Evolutionary conservation across 164 flowering plant genomes (phyloP).

Genomic region (Nymphaea thermarum): DNA sequence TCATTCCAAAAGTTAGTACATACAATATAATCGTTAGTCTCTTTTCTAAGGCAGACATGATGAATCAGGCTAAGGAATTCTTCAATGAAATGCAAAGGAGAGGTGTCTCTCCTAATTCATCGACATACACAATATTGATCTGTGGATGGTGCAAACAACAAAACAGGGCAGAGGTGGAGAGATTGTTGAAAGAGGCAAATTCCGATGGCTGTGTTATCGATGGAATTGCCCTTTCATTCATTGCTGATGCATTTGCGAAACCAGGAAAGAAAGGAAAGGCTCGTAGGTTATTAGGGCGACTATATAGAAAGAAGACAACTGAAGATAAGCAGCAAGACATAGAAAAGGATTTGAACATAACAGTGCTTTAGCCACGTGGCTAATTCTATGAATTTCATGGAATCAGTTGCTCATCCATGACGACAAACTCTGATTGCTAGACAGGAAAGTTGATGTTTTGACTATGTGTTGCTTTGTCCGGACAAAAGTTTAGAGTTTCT

Average conservation of each 20-base stretch:
- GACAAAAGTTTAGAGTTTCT: too few relatives aligned
- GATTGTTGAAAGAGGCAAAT: slow-evolving; percentile 50
- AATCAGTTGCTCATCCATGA: too few relatives aligned
- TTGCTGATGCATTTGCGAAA: slow-evolving; percentile 35
- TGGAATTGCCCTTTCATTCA: slow-evolving; percentile 30
- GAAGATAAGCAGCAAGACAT: too few relatives aligned
- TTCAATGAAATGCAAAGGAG: slow-evolving; percentile 70
- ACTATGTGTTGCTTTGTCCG: too few relatives aligned
- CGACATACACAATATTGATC: slow-evolving; percentile 74
- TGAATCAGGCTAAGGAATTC: slow-evolving; percentile 80
- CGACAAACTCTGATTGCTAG: too few relatives aligned
- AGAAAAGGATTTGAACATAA: too few relatives aligned
- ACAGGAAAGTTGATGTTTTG: too few relatives aligned
- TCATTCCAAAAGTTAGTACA: slow-evolving; percentile 56
- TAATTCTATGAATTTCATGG: too few relatives aligned
- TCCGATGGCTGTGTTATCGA: slow-evolving; percentile 42
- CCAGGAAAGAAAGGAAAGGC: slow-evolving; percentile 37
- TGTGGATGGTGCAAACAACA: slow-evolving; percentile 72
- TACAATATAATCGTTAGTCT: slow-evolving; percentile 65
- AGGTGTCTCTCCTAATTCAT: slow-evolving; percentile 53
- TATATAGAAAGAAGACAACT: slow-evolving; percentile 7
- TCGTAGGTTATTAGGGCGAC: slow-evolving; percentile 20
- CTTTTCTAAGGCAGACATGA: slow-evolving; percentile 55
- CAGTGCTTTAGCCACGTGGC: too few relatives aligned
- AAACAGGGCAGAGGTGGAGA: slow-evolving; percentile 27